Base-by-base conservation (phyloP, 139 green algal species). In the Microglena sp. region DNA sequence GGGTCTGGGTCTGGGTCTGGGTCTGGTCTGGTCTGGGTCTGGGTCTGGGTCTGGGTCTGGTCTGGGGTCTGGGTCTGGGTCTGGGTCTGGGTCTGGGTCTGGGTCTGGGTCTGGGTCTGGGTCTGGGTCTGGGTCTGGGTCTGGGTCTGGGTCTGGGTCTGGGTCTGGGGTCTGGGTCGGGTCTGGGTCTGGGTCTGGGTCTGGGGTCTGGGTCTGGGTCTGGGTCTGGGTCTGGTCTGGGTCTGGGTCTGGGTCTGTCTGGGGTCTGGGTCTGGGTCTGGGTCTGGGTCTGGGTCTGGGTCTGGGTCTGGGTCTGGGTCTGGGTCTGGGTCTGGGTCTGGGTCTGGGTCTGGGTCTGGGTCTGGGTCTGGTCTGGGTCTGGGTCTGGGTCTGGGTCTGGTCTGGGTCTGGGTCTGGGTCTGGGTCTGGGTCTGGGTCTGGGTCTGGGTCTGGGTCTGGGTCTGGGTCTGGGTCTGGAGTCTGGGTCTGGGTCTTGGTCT, bases 41-140 rank as follows among this genome's bases (percentile, higher is more conserved):
- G 55, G 50, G 50, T 26, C 50, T 59, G 22, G 50, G 50, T 26
- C 50, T 59, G 22, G 50, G 50, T 26, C 50, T 59, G 22, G 50
- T 18, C 22, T n/a, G 11, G 55, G 26, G 26, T 40, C 55, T 62
- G 28, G 55, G 55, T 40, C 55, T 62, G 28, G 55, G 55, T 40
- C 55, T 62, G 28, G 55, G 55, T 40, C 55, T 62, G 28, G 55
- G 55, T 40, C 55, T 62, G 28, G 55, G 55, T 40, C 55, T 62
- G 28, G 55, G 55, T 40, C 55, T 62, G 28, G 55, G 55, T 40
- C 55, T 62, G 28, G 55, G 55, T 40, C 55, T 62, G 28, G 55
- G 55, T 40, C 55, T 62, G 28, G 55, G 55, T 40, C 55, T 62
- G 28, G 55, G 55, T 22, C 55, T 62, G 28, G 55, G 55, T 40